A percentile compares a stretch with the other conserved stretches of the same genome.
Conservation (phyloP, 495 filamentous ascomycete species). For the Podospora australis region DNA sequence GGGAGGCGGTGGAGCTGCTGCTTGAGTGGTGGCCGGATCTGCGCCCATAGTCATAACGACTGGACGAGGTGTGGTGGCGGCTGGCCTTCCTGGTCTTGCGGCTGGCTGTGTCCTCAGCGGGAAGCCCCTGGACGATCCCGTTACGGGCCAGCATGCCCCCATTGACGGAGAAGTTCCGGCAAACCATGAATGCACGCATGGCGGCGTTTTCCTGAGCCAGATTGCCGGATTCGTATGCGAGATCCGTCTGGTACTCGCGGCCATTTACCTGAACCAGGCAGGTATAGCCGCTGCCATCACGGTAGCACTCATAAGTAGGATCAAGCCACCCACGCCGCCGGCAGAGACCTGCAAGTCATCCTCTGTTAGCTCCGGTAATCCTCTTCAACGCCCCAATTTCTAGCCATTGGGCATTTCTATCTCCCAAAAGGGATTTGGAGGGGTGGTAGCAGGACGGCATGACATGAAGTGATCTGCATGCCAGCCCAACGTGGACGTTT, state of each 20-base stretch:
- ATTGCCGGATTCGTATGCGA: slow-evolving; percentile 68
- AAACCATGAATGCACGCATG: slow-evolving; percentile 95
- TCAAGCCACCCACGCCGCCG: slow-evolving; percentile 92
- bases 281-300: slow-evolving; percentile 63
- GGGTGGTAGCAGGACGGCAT: slow-evolving; percentile 26
- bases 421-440: neutral
- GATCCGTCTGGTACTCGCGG: slow-evolving; percentile 89
- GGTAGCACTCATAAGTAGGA: slow-evolving; percentile 81
- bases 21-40: slow-evolving; percentile 46
- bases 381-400: slow-evolving; percentile 12
- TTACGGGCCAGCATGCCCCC: slow-evolving; percentile 83
- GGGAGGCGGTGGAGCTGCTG: slow-evolving; percentile 53
- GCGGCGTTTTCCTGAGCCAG: slow-evolving; percentile 92
- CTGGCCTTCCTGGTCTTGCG: slow-evolving; percentile 41
- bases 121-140: slow-evolving; percentile 82
- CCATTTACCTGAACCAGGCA: slow-evolving; percentile 96
- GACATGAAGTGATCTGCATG: slow-evolving; percentile 40
- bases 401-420: slow-evolving; percentile 17
- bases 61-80: slow-evolving; percentile 39
- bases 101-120: slow-evolving; percentile 47
- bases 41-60: slow-evolving; percentile 32
- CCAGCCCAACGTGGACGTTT: slow-evolving; percentile 37
- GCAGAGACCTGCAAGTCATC: slow-evolving; percentile 72
- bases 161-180: slow-evolving; percentile 97
- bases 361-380: slow-evolving; percentile 38